Evolutionary conservation across 805 yeast genomes (phyloP).

Genomic region (Clavispora phyllophila): DNA sequence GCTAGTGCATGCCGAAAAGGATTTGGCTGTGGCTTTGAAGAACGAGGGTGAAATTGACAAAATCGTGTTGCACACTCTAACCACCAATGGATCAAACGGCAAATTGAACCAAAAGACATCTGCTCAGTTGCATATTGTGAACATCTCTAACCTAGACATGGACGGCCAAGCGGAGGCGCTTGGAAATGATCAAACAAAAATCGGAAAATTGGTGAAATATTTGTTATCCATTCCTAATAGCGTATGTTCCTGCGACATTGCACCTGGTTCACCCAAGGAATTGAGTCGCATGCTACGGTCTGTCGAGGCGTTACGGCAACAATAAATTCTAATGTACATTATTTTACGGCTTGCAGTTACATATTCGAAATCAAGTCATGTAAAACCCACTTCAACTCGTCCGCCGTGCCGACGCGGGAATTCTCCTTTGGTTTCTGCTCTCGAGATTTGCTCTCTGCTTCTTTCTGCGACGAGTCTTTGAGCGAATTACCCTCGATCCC

Average conservation of each 20-base stretch:
- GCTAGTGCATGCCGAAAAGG: conserved; percentile 2
- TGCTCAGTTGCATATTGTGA: background rate
- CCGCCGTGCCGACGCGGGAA: conserved; percentile 51
- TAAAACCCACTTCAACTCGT: conserved; percentile 67
- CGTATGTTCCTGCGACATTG: background rate
- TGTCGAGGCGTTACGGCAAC: background rate
- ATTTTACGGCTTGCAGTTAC: conserved; percentile 11
- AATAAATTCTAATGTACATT: conserved; percentile 1
- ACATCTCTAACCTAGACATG: background rate
- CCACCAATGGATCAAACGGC: background rate
- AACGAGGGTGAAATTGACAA: background rate
- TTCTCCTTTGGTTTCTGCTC: conserved; percentile 4
- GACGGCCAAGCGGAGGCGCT: background rate
- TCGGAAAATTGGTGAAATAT: background rate
- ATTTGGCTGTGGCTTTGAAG: conserved; percentile 2
- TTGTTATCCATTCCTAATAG: background rate
- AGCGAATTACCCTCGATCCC: background rate
- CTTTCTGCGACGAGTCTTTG: background rate
- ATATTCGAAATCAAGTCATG: conserved; percentile 54
- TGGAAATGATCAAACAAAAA: background rate
- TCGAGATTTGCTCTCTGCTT: conserved; percentile 2
- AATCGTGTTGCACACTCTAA: conserved; percentile 1
- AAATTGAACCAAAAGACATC: background rate
- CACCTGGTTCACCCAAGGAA: background rate
- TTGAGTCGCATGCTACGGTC: background rate